A percentile compares a stretch with the other conserved stretches of the same genome.
phyloP scores from a whole-genome alignment of 306 rosid species.

The Dryas alaskensis region DNA sequence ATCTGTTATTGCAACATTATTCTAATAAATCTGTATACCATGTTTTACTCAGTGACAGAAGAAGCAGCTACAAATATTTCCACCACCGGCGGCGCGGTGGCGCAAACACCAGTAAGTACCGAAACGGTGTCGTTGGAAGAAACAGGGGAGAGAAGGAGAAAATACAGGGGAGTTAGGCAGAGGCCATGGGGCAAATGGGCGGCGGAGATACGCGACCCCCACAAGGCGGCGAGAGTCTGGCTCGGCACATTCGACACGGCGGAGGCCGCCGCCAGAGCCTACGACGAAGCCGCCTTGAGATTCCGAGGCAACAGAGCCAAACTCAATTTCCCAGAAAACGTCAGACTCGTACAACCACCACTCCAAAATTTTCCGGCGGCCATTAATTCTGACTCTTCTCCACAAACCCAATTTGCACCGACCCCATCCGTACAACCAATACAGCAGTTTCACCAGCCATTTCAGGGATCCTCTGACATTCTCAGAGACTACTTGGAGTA shows the following conservation, averaged over 20 bases:
- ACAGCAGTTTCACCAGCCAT: conserved; percentile 7
- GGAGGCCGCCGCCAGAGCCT: conserved; percentile 91
- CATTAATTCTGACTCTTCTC: conserved; percentile 1
- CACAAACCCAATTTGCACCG: conserved; percentile 7
- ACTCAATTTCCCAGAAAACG: conserved; percentile 89
- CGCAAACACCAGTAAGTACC: conserved; percentile 16
- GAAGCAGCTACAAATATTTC: conserved; percentile 26
- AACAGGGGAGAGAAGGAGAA: conserved; percentile 55
- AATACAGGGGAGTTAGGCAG: conserved; percentile 93
- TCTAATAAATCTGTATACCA: no score
- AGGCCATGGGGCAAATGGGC: conserved; percentile 99
- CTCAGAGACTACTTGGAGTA: conserved; percentile 61
- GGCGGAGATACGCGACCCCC: conserved; percentile 93
- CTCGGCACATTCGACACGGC: conserved; percentile 97
- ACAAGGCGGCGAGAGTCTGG: conserved; percentile 96
- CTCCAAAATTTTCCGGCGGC: no score
- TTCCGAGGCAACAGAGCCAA: conserved; percentile 95
- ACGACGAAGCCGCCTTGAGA: conserved; percentile 87
- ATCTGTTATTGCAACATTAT: no score
- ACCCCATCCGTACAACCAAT: conserved; percentile 1
- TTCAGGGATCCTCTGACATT: conserved; percentile 31
- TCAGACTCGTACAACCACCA: conserved; percentile 38
- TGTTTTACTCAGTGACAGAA: conserved; percentile 28
- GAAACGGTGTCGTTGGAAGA: conserved; percentile 44
- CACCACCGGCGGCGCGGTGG: not conserved